Conservation (phyloP, 2,329 filamentous ascomycete species). For the Boeremia exigua region DNA sequence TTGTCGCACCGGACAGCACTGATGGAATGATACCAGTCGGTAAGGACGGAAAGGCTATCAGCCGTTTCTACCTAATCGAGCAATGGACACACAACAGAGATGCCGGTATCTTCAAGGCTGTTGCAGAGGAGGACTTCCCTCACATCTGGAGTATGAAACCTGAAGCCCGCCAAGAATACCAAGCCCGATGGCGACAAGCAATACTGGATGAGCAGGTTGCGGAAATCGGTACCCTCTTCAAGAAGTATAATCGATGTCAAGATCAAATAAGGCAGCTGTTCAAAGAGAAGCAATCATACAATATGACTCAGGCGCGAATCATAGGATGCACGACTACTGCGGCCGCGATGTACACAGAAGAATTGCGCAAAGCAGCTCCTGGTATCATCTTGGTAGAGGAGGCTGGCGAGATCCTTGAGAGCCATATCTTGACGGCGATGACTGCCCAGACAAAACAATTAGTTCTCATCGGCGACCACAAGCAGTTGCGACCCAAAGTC, state of each 20-base stretch:
- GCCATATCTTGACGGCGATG: constrained; percentile 69
- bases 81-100: constrained; percentile 59
- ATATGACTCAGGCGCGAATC: constrained; percentile 62
- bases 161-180: constrained; percentile 44
- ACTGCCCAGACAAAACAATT: constrained; percentile 64
- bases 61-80: constrained; percentile 58
- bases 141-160: constrained; percentile 62
- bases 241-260: constrained; percentile 53
- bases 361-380: constrained; percentile 61
- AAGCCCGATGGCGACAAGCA: constrained; percentile 34
- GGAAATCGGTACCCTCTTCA: constrained; percentile 48
- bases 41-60: constrained; percentile 53
- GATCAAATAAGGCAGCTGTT: constrained; percentile 45
- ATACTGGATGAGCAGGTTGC: constrained; percentile 59
- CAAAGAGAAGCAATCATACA: constrained; percentile 32
- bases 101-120: constrained; percentile 53
- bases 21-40: constrained; percentile 59
- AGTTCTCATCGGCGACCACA: constrained; percentile 75
- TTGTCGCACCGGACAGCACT: constrained; percentile 56
- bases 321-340: constrained; percentile 76
- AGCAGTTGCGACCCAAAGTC: constrained; percentile 73
- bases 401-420: constrained; percentile 75
- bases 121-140: constrained; percentile 33
- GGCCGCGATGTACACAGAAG: constrained; percentile 66
- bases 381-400: constrained; percentile 73